Percentiles rank a stretch among this genome's conserved stretches.
These are phyloP conservation scores for Castanopsis chinensis DNA, from an alignment of 306 rosid species.

Conservation along the genomic window DNA sequence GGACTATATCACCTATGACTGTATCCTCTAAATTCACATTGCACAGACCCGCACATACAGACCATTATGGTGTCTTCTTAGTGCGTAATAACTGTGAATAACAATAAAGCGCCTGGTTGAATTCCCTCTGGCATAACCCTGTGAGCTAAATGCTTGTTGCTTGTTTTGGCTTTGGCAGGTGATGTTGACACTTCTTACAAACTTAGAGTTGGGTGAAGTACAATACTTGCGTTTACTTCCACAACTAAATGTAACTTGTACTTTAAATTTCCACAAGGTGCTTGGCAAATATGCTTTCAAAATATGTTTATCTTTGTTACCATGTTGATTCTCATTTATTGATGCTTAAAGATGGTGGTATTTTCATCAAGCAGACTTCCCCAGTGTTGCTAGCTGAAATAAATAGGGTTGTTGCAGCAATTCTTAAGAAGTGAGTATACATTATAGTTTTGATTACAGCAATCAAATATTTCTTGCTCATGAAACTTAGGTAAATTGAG, in stretches of 20 bases:
- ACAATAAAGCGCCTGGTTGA: slow-evolving; percentile 4
- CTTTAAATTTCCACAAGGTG: slow-evolving; percentile 76
- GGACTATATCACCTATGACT: neutral
- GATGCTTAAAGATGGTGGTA: slow-evolving; percentile 9
- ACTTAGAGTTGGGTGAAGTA: slow-evolving; percentile 86
- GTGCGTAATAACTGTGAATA: slow-evolving; percentile 9
- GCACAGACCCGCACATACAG: neutral
- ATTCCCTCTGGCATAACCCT: slow-evolving; percentile 11
- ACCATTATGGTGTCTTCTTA: neutral
- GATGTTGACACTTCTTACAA: slow-evolving; percentile 83
- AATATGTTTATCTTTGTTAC: neutral
- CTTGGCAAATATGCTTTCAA: slow-evolving; percentile 9
- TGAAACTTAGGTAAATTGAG: slow-evolving; percentile 24
- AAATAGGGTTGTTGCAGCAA: slow-evolving; percentile 58
- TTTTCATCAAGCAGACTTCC: slow-evolving; percentile 53
- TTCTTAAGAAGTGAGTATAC: slow-evolving; percentile 63
- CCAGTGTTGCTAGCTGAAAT: slow-evolving; percentile 68
- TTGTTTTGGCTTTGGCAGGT: slow-evolving; percentile 54
- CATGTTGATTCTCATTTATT: neutral
- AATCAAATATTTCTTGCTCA: slow-evolving; percentile 17
- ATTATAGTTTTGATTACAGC: slow-evolving; percentile 18
- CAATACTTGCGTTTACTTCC: slow-evolving; percentile 77
- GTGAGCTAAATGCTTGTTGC: slow-evolving; percentile 14
- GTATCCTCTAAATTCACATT: neutral
- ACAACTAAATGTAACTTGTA: slow-evolving; percentile 68